Percentiles rank a stretch among this genome's conserved stretches.
phyloP scores from a whole-genome alignment of 768 basidiomycete genomes.

The Psilocybe tampanensis region DNA sequence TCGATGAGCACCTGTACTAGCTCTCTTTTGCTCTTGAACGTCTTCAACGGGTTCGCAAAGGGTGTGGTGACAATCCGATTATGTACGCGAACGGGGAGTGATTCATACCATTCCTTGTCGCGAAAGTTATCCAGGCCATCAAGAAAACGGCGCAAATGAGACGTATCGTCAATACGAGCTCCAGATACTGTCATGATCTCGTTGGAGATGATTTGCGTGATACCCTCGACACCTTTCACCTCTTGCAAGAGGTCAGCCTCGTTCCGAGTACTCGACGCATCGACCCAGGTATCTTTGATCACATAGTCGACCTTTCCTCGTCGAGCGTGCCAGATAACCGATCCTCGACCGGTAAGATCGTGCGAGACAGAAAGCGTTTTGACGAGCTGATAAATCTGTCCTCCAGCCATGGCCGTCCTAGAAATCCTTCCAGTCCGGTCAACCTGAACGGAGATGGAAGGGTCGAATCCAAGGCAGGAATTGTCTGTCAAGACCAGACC shows the following conservation, averaged over 20 bases:
- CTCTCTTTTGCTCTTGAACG: neutral
- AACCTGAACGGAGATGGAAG: neutral
- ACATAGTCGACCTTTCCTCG: neutral
- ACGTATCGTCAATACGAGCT: neutral
- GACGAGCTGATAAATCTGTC: neutral
- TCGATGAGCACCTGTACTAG: neutral
- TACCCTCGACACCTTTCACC: neutral
- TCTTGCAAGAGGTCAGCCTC: neutral
- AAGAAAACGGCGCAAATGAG: neutral
- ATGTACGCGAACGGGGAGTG: too few species aligned
- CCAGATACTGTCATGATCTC: neutral
- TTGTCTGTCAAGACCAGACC: slow-evolving; percentile 1
- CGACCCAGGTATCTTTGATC: slow-evolving; percentile 8
- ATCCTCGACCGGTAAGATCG: neutral
- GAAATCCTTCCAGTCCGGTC: neutral
- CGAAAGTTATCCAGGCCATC: neutral
- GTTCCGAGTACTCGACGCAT: neutral
- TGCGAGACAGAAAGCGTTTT: neutral
- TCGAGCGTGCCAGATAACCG: neutral
- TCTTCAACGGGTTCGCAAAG: neutral
- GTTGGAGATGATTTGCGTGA: neutral
- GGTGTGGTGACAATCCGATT: neutral
- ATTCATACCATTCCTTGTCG: neutral
- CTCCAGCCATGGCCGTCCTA: neutral
- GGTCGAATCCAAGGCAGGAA: neutral